Base-by-base conservation (phyloP, 768 basidiomycete species). In the Pleurotus citrinopileatus region DNA sequence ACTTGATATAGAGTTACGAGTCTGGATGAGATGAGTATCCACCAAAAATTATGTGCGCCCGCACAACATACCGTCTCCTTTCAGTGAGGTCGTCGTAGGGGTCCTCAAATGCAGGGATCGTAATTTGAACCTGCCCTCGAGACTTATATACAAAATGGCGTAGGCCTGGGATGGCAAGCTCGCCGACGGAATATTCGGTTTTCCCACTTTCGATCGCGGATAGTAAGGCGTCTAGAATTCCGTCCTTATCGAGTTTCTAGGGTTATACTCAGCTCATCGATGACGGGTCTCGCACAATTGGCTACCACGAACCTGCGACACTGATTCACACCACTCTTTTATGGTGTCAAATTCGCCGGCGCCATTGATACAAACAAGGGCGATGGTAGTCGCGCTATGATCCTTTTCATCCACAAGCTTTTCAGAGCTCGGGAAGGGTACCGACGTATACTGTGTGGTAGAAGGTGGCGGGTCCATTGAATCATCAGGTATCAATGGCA, bases 121-220 rank as follows among this genome's bases (percentile, higher is more conserved):
- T 97, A 29, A 96, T 79, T 65, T 99, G 97, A 17, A 99, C 94
- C 61, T 91, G 83, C 5, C 81, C 74, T 10, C 92, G 79, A 8
- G 91, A 92, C 71, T 98, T 98, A 76, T 98, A 98, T 44, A 98
- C 72, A 65, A 98, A 99, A 67, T 99, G 97, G 26, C 91, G 82
- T 25, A 98, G 70, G 2, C 94, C 94, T 2, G 93, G 93, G 58
- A 96, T 87, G n/a, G 83, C 83, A 9, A 98, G 71, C 52, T 89
- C 86, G 2, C 84, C 83, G 53, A 86, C 81, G 5, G 81, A 76
- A 61, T 91, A 91, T 44, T 82, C 77, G 4, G 85, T 86, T 36
- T 76, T 63, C 46, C 80, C 73, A 40, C 76, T 66, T 26, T 66
- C 60, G 54, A 81, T 77, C 6, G 78, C 74, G 26, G 75, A 71